These are phyloP conservation scores for Pseudonitzschia multiseries DNA, from an alignment of 108 stramenopile species.

Conservation along the genomic window DNA sequence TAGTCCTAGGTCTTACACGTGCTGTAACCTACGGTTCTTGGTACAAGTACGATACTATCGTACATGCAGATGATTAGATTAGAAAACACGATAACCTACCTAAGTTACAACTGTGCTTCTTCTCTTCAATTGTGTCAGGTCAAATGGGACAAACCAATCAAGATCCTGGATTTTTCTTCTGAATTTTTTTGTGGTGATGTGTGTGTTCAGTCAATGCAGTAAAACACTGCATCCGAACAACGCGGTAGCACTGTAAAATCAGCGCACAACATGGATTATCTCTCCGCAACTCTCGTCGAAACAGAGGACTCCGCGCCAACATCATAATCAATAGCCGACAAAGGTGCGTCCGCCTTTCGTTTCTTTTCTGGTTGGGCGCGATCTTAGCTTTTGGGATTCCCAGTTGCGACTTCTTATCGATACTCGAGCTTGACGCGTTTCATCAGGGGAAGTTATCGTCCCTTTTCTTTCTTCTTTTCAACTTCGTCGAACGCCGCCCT, in stretches of 20 bases:
- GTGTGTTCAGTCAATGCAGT: neutral
- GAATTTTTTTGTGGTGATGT: neutral
- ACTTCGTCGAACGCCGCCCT: too few relatives aligned
- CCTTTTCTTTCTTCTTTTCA: too few relatives aligned
- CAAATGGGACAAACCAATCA: neutral
- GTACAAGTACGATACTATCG: neutral
- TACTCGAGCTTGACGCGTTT: too few relatives aligned
- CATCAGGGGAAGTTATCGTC: too few relatives aligned
- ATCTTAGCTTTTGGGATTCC: too few relatives aligned
- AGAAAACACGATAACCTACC: neutral
- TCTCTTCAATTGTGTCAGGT: neutral
- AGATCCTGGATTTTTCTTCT: constrained; percentile 1
- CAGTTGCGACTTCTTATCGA: too few relatives aligned
- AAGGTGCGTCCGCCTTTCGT: too few relatives aligned
- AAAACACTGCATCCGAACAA: neutral
- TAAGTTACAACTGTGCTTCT: neutral
- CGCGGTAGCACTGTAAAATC: neutral
- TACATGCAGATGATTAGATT: neutral
- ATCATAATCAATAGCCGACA: too few relatives aligned
- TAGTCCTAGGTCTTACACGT: neutral
- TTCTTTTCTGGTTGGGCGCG: too few relatives aligned
- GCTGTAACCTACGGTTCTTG: neutral
- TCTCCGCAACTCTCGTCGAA: too few relatives aligned
- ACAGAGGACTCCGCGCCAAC: too few relatives aligned
- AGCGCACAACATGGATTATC: too few relatives aligned